phyloP scores from a whole-genome alignment of 768 basidiomycete genomes.

The Trametes meyenii region DNA sequence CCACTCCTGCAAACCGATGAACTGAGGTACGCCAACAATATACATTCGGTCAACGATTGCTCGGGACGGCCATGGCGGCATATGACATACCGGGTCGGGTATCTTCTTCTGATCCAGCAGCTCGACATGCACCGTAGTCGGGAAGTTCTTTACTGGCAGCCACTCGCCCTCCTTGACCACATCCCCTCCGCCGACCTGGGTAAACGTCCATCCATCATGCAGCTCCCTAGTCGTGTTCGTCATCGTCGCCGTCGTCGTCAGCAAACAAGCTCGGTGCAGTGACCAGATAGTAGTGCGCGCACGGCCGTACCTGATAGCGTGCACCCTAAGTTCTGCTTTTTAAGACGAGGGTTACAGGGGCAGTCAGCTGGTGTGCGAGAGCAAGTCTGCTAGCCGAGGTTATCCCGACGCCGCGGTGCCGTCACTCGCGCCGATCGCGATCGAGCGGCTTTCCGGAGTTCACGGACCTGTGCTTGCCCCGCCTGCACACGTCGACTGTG shows the following conservation, averaged over 20 bases:
- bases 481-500: not conserved
- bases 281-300: not conserved
- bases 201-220: slow-evolving; percentile 63
- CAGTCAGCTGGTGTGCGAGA: slow-evolving; percentile 13
- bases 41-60: not conserved
- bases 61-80: not conserved
- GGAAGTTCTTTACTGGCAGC: slow-evolving; percentile 64
- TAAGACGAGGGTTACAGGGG: not conserved
- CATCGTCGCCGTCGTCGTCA: slow-evolving; percentile 28
- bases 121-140: slow-evolving; percentile 88
- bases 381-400: not conserved
- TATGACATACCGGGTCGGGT: slow-evolving; percentile 71
- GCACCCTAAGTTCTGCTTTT: not conserved
- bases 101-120: slow-evolving; percentile 73
- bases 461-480: slow-evolving; percentile 1
- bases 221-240: slow-evolving; percentile 33
- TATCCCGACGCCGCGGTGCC: slow-evolving; percentile 9
- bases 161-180: slow-evolving; percentile 59
- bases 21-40: slow-evolving; percentile 43
- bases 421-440: slow-evolving; percentile 7
- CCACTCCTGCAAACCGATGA: slow-evolving; percentile 81
- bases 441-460: slow-evolving; percentile 6
- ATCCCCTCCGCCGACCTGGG: slow-evolving; percentile 60
- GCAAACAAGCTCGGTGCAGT: not conserved
- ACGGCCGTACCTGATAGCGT: not conserved